Evolutionary conservation across 345 rosid species (phyloP).

Genomic region (Brassica juncea): DNA sequence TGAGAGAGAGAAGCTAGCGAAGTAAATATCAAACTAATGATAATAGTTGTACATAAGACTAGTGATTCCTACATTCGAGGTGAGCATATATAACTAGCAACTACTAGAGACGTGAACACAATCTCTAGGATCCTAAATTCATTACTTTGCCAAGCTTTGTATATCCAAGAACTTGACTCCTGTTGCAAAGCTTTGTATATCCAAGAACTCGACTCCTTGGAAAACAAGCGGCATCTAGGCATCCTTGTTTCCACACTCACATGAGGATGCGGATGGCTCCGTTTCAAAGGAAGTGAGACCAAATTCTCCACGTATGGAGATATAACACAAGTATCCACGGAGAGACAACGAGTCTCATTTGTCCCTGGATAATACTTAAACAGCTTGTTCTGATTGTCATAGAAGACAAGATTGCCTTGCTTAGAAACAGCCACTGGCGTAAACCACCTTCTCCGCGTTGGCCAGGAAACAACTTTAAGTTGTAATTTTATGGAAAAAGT

Average conservation of each 20-base stretch:
- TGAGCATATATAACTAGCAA: slow-evolving; percentile 18
- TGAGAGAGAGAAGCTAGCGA: background rate
- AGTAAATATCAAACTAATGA: background rate
- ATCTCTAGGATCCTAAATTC: background rate
- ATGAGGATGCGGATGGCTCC: background rate
- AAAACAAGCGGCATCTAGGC: background rate
- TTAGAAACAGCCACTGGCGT: background rate
- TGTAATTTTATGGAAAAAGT: background rate
- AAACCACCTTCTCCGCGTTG: background rate
- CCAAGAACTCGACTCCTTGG: background rate
- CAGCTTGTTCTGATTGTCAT: background rate
- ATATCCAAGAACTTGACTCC: background rate
- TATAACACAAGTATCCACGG: background rate
- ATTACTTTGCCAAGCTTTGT: background rate
- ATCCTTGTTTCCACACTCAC: background rate
- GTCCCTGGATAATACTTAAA: background rate
- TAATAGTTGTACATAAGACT: background rate
- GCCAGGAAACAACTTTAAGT: background rate
- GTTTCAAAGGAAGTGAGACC: background rate
- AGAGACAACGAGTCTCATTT: background rate
- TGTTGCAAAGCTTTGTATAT: background rate
- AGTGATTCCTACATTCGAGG: background rate
- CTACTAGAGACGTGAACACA: background rate
- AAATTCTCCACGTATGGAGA: background rate
- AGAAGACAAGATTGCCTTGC: background rate